Evolutionary conservation across 345 rosid species (phyloP).

Genomic region (Rhodamnia rubescens): DNA sequence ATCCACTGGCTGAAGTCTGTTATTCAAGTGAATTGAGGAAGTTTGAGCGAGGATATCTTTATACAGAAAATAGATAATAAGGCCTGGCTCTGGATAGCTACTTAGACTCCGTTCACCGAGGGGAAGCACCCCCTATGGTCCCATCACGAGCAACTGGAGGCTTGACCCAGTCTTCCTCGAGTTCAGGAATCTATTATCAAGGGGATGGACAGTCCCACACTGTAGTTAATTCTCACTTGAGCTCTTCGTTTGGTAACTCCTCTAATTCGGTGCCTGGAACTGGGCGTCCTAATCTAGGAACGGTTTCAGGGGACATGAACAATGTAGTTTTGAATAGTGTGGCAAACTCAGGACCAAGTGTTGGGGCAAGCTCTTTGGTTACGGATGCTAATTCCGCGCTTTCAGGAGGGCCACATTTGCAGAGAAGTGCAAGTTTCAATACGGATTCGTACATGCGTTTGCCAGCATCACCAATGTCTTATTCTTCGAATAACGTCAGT

Average conservation of each 20-base stretch:
- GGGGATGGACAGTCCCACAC: conserved; percentile 94
- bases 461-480: conserved; percentile 92
- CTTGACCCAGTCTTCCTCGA: conserved; percentile 80
- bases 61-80: conserved; percentile 14
- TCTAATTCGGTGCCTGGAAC: conserved; percentile 69
- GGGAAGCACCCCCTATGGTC: conserved; percentile 51
- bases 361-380: conserved; percentile 87
- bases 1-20: not conserved
- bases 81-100: conserved; percentile 75
- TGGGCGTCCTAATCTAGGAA: conserved; percentile 54
- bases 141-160: conserved; percentile 76
- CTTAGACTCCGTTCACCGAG: conserved; percentile 48
- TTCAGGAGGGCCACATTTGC: conserved; percentile 82
- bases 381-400: conserved; percentile 94
- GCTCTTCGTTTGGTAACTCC: conserved; percentile 72
- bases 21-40: not conserved
- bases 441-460: conserved; percentile 90
- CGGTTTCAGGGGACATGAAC: conserved; percentile 76
- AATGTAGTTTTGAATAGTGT: conserved; percentile 70
- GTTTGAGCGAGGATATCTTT: not conserved
- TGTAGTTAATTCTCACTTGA: conserved; percentile 76
- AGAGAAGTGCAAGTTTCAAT: conserved; percentile 93
- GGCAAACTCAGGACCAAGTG: conserved; percentile 84
- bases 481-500: conserved; percentile 83
- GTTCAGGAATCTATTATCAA: conserved; percentile 90